Conservation (phyloP, 768 basidiomycete species). For the Chiua virens region DNA sequence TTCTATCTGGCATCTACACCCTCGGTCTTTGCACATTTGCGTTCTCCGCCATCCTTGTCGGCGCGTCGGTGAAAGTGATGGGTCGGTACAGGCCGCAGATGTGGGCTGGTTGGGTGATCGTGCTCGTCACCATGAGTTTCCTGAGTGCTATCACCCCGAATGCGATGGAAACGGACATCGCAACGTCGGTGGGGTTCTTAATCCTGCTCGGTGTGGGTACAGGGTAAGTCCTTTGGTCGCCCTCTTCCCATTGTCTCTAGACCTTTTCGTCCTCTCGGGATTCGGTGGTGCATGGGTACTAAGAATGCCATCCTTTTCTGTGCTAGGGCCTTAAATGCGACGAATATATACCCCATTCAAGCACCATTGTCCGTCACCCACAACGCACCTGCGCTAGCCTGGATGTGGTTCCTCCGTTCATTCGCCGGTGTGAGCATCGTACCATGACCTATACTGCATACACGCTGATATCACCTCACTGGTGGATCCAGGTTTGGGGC, state of each 20-base stretch:
- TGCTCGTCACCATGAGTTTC: constrained; percentile 36
- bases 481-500: constrained; percentile 43
- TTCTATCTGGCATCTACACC: constrained; percentile 34
- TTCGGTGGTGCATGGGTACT: neutral
- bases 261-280: neutral
- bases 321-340: constrained; percentile 9
- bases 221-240: constrained; percentile 4
- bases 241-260: too few relatives aligned
- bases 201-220: constrained; percentile 15
- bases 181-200: constrained; percentile 6
- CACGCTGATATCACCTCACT: neutral
- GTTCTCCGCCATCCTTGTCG: constrained; percentile 38
- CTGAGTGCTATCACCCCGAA: constrained; percentile 28
- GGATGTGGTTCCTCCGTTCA: constrained; percentile 33
- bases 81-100: constrained; percentile 40
- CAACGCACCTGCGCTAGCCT: constrained; percentile 40
- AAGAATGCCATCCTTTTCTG: neutral
- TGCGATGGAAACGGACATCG: constrained; percentile 10
- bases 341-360: constrained; percentile 30
- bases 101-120: constrained; percentile 36
- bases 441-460: neutral
- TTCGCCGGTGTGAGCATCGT: constrained; percentile 23
- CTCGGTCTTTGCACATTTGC: constrained; percentile 40
- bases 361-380: constrained; percentile 32
- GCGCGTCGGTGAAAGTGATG: constrained; percentile 34